Conservation (phyloP, 1,139 yeast species). For the Pneumocystis murina region DNA sequence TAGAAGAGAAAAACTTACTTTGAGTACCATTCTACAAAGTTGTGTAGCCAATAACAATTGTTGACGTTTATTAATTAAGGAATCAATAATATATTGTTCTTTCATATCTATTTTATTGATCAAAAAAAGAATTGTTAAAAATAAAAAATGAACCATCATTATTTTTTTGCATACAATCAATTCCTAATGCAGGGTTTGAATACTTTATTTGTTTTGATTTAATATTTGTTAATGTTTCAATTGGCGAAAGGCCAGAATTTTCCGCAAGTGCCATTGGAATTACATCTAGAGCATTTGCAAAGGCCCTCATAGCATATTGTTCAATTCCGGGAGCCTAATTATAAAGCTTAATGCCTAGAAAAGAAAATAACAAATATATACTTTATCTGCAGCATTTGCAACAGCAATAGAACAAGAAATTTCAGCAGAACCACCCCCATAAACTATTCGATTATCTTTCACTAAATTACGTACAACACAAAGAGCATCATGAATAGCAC, state of each 20-base stretch:
- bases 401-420: constrained; percentile 85
- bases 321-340: constrained; percentile 48
- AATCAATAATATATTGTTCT: constrained; percentile 87
- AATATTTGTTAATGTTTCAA: constrained; percentile 69
- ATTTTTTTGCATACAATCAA: constrained; percentile 83
- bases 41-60: constrained; percentile 92
- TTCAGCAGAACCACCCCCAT: constrained; percentile 99
- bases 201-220: constrained; percentile 77
- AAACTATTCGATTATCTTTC: constrained; percentile 81
- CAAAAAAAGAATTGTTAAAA: neutral
- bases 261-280: constrained; percentile 93
- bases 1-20: constrained; percentile 33
- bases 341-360: neutral
- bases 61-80: constrained; percentile 91
- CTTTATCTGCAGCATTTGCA: constrained; percentile 79
- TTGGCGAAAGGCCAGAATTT: constrained; percentile 88
- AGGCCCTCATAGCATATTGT: constrained; percentile 95
- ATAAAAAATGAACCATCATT: constrained; percentile 25
- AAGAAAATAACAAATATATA: constrained; percentile 26
- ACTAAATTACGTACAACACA: constrained; percentile 95
- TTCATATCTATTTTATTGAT: constrained; percentile 50
- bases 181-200: constrained; percentile 60
- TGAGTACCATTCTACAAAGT: constrained; percentile 89
- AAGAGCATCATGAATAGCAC: constrained; percentile 91
- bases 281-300: constrained; percentile 76